Percentiles rank a stretch among this genome's conserved stretches.
These are phyloP conservation scores for Protea cynaroides DNA, from an alignment of 164 flowering plant genomes.

Conservation along the genomic window DNA sequence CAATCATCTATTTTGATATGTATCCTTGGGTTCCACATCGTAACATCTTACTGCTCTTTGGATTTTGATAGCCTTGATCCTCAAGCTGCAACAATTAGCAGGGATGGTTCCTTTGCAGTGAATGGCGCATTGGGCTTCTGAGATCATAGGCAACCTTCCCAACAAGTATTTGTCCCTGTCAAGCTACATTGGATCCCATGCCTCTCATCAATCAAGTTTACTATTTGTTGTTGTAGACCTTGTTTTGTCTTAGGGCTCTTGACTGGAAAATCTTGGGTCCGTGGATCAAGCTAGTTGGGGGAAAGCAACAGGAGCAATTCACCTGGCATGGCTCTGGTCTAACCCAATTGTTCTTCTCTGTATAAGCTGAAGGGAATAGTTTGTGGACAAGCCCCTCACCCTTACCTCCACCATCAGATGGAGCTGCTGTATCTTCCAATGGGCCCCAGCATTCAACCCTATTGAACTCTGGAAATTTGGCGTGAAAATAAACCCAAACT, in stretches of 20 bases:
- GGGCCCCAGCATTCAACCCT: slow-evolving; percentile 89
- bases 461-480: slow-evolving; percentile 77
- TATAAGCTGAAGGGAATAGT: neutral
- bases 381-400: neutral
- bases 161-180: no score
- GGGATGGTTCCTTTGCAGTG: no score
- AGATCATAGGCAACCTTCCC: no score
- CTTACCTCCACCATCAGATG: slow-evolving; percentile 12
- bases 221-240: neutral
- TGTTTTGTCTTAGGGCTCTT: neutral
- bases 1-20: no score
- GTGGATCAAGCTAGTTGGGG: slow-evolving; percentile 54
- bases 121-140: no score
- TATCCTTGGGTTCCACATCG: no score
- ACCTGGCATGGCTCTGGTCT: slow-evolving; percentile 51
- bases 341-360: slow-evolving; percentile 14
- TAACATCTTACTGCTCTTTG: no score
- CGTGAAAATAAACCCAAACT: slow-evolving; percentile 97
- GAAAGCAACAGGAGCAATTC: slow-evolving; percentile 74
- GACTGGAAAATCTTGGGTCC: slow-evolving; percentile 28
- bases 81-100: no score
- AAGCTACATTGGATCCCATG: no score
- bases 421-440: slow-evolving; percentile 47
- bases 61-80: no score
- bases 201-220: neutral